Percentiles rank a stretch among this genome's conserved stretches.
Evolutionary conservation across 208 protist genomes (phyloP).

Genomic region (Naegleria gruberi): DNA sequence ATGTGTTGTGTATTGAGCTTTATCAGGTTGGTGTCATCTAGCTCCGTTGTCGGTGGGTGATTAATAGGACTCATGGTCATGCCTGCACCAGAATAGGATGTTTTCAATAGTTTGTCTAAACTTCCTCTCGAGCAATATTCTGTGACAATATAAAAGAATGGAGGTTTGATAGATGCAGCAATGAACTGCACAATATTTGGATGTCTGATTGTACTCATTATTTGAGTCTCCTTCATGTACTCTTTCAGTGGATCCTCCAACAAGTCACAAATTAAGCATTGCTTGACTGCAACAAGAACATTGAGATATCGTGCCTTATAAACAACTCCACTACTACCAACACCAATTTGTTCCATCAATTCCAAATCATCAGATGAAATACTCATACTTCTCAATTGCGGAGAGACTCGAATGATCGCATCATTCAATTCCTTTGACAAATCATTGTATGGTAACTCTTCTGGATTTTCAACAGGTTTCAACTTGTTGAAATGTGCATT

Average conservation of each 20-base stretch:
- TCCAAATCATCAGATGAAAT: not conserved
- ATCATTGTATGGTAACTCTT: not conserved
- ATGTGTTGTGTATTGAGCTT: too few species aligned
- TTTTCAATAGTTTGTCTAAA: not conserved
- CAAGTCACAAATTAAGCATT: constrained; percentile 3
- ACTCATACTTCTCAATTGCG: not conserved
- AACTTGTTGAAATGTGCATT: not conserved
- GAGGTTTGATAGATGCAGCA: not conserved
- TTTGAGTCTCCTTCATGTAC: not conserved
- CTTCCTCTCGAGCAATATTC: not conserved
- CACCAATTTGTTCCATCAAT: not conserved
- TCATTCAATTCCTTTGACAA: not conserved
- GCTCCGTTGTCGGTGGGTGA: not conserved
- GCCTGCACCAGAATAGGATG: not conserved
- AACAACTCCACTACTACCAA: not conserved
- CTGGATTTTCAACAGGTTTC: not conserved
- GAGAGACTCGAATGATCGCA: not conserved
- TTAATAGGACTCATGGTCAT: not conserved
- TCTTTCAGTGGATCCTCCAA: constrained; percentile 4
- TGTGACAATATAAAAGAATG: constrained; percentile 2
- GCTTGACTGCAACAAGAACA: not conserved
- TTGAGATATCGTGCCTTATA: not conserved
- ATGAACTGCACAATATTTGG: constrained; percentile 3
- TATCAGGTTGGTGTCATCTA: not conserved
- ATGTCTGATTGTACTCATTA: not conserved